Evolutionary conservation across 129 eudicot genomes (phyloP).

Genomic region (Mikania micrantha): DNA sequence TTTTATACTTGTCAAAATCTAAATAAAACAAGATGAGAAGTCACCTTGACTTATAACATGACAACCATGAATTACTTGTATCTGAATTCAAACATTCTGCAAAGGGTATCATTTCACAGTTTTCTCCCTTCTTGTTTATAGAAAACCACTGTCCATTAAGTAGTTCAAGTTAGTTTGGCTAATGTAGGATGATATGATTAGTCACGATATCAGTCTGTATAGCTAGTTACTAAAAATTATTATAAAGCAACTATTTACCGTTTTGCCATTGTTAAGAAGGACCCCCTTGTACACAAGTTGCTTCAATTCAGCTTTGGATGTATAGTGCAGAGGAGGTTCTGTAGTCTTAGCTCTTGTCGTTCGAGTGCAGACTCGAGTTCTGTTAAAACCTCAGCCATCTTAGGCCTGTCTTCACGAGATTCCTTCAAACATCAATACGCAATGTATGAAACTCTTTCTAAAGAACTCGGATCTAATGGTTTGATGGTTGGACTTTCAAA

Average conservation of each 20-base stretch:
- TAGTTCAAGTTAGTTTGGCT: not conserved
- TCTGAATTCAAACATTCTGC: not conserved
- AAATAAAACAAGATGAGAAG: not conserved
- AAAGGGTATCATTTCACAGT: not conserved
- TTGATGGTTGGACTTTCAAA: too few relatives aligned
- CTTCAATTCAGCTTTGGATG: not conserved
- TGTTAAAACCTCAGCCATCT: too few relatives aligned
- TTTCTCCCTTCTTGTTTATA: not conserved
- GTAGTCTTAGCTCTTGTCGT: not conserved
- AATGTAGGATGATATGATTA: not conserved
- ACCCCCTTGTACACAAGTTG: constrained; percentile 1
- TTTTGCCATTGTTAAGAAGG: not conserved
- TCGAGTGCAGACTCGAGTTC: too few relatives aligned
- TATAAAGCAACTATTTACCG: not conserved
- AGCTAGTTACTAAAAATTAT: not conserved
- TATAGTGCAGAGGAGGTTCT: not conserved
- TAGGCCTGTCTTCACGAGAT: too few relatives aligned
- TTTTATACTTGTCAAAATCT: not conserved
- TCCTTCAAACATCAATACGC: too few relatives aligned
- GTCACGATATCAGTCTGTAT: not conserved
- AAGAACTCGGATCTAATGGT: too few relatives aligned
- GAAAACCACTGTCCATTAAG: not conserved
- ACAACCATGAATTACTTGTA: too few relatives aligned
- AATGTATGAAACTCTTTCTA: too few relatives aligned
- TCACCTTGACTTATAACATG: constrained; percentile 24